Percentiles rank a stretch among this genome's conserved stretches.
These are phyloP conservation scores for Zopfia rhizophila DNA, from an alignment of 2,329 filamentous ascomycete genomes.

Conservation along the genomic window DNA sequence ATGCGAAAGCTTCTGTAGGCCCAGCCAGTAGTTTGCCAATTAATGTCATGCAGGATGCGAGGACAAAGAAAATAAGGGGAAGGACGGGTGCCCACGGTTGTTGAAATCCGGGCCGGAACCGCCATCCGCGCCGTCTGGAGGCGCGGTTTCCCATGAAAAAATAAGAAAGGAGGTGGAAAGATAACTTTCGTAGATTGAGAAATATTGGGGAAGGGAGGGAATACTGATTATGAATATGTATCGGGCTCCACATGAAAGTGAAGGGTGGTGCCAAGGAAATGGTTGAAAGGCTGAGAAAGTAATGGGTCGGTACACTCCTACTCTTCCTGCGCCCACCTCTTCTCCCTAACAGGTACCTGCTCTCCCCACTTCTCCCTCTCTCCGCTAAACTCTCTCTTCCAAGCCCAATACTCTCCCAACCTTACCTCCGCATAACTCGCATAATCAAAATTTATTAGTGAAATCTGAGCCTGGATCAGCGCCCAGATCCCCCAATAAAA, in stretches of 20 bases:
- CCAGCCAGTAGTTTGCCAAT: not conserved
- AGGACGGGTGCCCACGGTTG: conserved; percentile 3
- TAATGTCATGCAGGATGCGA: conserved; percentile 3
- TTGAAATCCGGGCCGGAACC: conserved; percentile 5
- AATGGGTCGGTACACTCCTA: no score
- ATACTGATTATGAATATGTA: conserved; percentile 1
- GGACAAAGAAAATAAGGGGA: not conserved
- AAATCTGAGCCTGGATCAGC: conserved; percentile 92
- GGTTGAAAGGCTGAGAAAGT: no score
- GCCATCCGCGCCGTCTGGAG: not conserved
- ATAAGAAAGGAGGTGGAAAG: no score
- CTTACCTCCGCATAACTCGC: conserved; percentile 87
- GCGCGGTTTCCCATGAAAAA: no score
- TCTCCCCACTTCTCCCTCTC: conserved; percentile 64
- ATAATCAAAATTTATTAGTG: conserved; percentile 97
- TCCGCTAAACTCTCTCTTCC: conserved; percentile 79
- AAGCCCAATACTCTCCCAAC: conserved; percentile 91
- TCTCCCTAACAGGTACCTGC: conserved; percentile 78
- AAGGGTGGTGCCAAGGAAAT: no score
- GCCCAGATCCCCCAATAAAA: conserved; percentile 96
- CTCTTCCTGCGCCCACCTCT: conserved; percentile 76
- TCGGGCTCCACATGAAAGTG: conserved; percentile 11
- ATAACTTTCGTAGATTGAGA: not conserved
- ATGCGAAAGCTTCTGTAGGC: not conserved
- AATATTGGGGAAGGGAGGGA: not conserved